Evolutionary conservation across 1,284 basidiomycete genomes (phyloP).

Genomic region (Cutaneotrichosporon daszewskae): DNA sequence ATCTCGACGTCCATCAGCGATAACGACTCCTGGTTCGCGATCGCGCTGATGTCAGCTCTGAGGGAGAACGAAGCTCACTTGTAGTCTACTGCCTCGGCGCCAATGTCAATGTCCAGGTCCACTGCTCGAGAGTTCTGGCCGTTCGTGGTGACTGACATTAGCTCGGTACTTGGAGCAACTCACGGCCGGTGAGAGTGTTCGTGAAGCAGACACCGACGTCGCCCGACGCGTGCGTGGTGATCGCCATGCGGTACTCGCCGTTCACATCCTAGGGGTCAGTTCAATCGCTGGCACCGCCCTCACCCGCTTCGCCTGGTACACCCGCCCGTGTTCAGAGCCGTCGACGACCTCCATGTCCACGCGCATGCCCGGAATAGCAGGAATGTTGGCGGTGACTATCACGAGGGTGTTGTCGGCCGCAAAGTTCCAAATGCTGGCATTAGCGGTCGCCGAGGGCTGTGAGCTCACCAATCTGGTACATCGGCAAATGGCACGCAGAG

Average conservation of each 20-base stretch:
- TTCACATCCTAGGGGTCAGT: constrained; percentile 57
- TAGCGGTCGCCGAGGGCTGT: not conserved
- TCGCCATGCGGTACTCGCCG: constrained; percentile 84
- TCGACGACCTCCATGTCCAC: constrained; percentile 93
- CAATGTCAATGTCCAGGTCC: constrained; percentile 95
- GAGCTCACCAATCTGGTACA: constrained; percentile 37
- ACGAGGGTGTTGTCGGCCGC: constrained; percentile 80
- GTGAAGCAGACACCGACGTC: constrained; percentile 93
- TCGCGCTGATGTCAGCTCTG: constrained; percentile 60
- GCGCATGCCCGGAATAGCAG: constrained; percentile 63
- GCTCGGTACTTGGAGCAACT: constrained; percentile 44
- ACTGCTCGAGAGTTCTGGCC: constrained; percentile 59
- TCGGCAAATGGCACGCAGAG: not conserved
- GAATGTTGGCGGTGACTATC: constrained; percentile 89
- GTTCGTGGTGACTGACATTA: constrained; percentile 37
- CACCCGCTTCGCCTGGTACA: constrained; percentile 79
- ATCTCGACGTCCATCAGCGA: constrained; percentile 96
- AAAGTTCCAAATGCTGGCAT: constrained; percentile 80
- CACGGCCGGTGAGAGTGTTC: constrained; percentile 68
- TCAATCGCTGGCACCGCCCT: not conserved
- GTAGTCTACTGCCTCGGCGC: constrained; percentile 97
- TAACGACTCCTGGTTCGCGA: constrained; percentile 95
- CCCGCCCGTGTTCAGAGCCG: constrained; percentile 76
- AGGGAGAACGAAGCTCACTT: constrained; percentile 56
- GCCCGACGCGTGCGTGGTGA: constrained; percentile 88